Base-by-base conservation (phyloP, 2,329 filamentous ascomycete species). In the Rhexocercosporidium sp. region DNA sequence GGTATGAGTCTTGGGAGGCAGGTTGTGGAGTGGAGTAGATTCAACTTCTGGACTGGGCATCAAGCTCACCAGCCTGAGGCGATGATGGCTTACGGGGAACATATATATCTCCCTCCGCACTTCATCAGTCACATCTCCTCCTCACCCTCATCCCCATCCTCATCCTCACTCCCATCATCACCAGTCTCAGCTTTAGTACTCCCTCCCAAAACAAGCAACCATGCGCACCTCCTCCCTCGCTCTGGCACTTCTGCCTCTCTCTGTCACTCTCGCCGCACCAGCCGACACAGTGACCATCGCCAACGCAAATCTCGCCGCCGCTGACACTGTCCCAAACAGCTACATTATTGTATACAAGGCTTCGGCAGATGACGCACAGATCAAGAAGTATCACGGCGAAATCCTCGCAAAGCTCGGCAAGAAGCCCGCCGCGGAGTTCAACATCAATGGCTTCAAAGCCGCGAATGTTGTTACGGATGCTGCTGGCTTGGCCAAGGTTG, bases 331-430 rank as follows among this genome's bases (percentile, higher is more conserved):
- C 20, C 25, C 57, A 22, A 34, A 60, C 27, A 44, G 34, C n/a
- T 60, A 46, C 25, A 46, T 60, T 22, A 47, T 60, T n/a, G 20
- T 31, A 18, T 60, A 60, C 39, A 60, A 60, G 25, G 3, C 20
- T 18, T 25, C 20, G 6, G 27, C 57, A 7, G 14, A 16, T 4
- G 57, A 20, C 18, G 39, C 27, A 7, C n/a, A 46, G 16, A 47
- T 60, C 39, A 46, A 22, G 18, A 41, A 27, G 16, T 39, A 60
- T 22, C 57, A 47, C 14, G 22, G 25, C n/a, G n/a, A 31, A 3
- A 47, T 60, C 37, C 11, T 18, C 11, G 16, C 37, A 1, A 60
- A 46, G 25, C 39, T 60, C 11, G 57, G 57, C n/a, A 60, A 60
- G n/a, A 39, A 39, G 16, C 25, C 37, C 18, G 27, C n/a, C 9